Base-by-base conservation (phyloP, 2,329 filamentous ascomycete genomes). In the Talaromyces sp. region DNA sequence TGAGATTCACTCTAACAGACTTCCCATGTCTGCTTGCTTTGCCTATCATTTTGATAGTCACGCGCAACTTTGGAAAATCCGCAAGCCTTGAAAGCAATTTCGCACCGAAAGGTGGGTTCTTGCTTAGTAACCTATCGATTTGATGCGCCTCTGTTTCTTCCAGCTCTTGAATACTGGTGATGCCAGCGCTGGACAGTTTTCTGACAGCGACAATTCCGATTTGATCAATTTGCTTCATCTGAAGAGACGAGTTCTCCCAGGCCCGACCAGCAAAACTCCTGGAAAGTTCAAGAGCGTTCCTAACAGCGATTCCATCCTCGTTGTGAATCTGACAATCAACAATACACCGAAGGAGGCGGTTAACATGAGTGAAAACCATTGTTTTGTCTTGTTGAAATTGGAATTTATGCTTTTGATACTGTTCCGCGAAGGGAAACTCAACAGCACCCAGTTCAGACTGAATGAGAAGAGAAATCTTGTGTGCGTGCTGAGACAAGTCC, bases 161-260 rank as follows among this genome's bases (percentile, higher is more conserved):
- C 13, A 99, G 78, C n/a, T 85, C 83, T 49, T 88, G 84, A 6
- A 98, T 85, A 5, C 80, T 89, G 29, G 79, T 85, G 58, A 98
- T 84, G 0, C 87, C 86, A n/a, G 86, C 86, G 43, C 83, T 81
- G 3, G 86, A 83, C 50, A 98, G 81, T 71, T 89, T 95, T 41
- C 88, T 84, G 64, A 90, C 86, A n/a, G 85, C 84, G 1, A 87
- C 90, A 4, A 86, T 79, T 0, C 95, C 95, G 63, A 98, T 84
- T 2, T 86, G 84, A 0, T 90, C 86, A 1, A 99, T 82, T 71
- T 98, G 93, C 62, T 89, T 89, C 69, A 99, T 83, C 66, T 97
- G 90, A 24, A 89, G 80, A 0, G 90, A 85, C 2, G 87, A 89
- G 35, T 89, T 86, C 68, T 99, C 95, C 95, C 93, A 96, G 1